Conservation (phyloP, 345 rosid genomes). For the Gossypium mustelinum region DNA sequence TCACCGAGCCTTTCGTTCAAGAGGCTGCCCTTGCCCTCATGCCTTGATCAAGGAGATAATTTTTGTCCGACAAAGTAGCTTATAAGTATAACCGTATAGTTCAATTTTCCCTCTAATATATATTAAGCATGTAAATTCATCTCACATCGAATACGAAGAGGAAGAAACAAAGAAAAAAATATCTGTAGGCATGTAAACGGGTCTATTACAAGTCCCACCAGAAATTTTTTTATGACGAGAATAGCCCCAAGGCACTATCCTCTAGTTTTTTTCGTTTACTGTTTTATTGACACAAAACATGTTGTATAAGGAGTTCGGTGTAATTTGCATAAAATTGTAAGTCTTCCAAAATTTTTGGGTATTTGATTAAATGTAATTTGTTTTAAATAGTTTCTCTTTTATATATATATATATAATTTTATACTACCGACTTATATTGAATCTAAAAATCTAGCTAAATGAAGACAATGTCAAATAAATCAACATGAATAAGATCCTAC, state of each 20-base stretch:
- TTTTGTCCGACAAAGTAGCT: background rate
- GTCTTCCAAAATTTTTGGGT: too few relatives aligned
- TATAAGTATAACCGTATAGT: background rate
- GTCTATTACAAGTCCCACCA: background rate
- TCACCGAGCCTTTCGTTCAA: conserved; percentile 63
- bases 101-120: background rate
- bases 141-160: background rate
- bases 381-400: too few relatives aligned
- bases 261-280: too few relatives aligned
- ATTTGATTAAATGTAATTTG: too few relatives aligned
- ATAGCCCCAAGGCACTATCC: background rate
- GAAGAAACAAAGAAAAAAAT: background rate
- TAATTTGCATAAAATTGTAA: too few relatives aligned
- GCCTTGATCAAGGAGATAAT: conserved; percentile 30
- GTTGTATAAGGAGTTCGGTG: too few relatives aligned
- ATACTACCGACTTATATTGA: too few relatives aligned
- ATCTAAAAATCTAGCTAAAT: background rate
- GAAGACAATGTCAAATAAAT: background rate
- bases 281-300: too few relatives aligned
- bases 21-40: conserved; percentile 72
- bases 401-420: too few relatives aligned
- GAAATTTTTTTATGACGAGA: too few relatives aligned
- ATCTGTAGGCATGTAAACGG: background rate
- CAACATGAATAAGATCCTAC: background rate
- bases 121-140: background rate